phyloP scores from a whole-genome alignment of 352 stramenopile species.

The Globisporangium sylvaticum region DNA sequence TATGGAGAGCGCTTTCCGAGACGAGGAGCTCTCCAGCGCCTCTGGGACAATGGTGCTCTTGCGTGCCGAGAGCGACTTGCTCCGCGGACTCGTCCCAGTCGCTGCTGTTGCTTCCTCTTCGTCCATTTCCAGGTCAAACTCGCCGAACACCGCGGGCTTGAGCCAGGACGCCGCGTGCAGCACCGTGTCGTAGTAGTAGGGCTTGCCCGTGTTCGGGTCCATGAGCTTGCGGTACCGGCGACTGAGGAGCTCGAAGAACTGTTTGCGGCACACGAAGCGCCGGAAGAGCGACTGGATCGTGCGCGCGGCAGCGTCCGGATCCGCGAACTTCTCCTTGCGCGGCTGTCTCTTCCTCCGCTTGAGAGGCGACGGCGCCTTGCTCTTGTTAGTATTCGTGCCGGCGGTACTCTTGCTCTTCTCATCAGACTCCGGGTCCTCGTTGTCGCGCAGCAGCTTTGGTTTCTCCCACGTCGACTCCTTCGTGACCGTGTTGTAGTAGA shows the following conservation, averaged over 20 bases:
- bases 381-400: not conserved
- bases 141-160: conserved; percentile 51
- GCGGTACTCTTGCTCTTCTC: not conserved
- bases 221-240: conserved; percentile 60
- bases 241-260: conserved; percentile 34
- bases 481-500: conserved; percentile 74
- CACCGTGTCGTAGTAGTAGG: conserved; percentile 72
- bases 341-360: conserved; percentile 5
- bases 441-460: conserved; percentile 32
- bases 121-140: conserved; percentile 48
- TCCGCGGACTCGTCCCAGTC: conserved; percentile 2
- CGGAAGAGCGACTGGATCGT: conserved; percentile 65
- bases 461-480: conserved; percentile 71
- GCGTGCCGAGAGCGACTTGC: conserved; percentile 4
- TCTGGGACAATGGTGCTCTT: conserved; percentile 12
- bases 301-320: conserved; percentile 33
- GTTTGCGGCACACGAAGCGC: conserved; percentile 40
- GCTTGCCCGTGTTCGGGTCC: conserved; percentile 29
- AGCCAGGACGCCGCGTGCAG: conserved; percentile 47
- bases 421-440: not conserved
- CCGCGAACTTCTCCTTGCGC: conserved; percentile 32
- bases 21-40: not conserved
- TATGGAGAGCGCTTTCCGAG: not conserved
- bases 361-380: conserved; percentile 5
- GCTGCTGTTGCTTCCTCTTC: not conserved